Base-by-base conservation (phyloP, 2,329 filamentous ascomycete genomes). In the Fusarium hainanense region DNA sequence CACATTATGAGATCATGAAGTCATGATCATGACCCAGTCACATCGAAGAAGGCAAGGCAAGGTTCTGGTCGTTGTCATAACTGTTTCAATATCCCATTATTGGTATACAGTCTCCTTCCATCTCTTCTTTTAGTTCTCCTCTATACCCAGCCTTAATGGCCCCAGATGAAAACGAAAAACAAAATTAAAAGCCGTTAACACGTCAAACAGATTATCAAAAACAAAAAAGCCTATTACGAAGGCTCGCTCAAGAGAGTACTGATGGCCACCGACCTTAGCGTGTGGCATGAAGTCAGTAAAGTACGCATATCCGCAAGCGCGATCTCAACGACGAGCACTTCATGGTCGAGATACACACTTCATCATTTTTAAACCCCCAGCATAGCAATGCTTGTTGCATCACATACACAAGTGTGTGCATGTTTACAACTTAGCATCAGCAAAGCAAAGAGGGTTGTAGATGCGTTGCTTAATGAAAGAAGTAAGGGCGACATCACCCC, bases 401-500 rank as follows among this genome's bases (percentile, higher is more conserved):
- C 42, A 54, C 46, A 63, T 55, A 48, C 58, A 72, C 71, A 40
- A 74, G 69, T 64, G 71, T 74, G 68, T 48, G 44, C 21, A 57
- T 47, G 56, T 30, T 64, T 71, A 82, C 68, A 81, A 71, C 66
- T 75, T 77, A 20, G 78, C 71, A 56, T 82, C 81, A 34, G 70
- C 74, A 65, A 83, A 83, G 75, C 78, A 80, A 56, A 79, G 71
- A n/a, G 89, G 89, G 75, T 90, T 85, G 75, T 91, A 91, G 71
- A 89, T 82, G 71, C 79, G 83, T 71, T 84, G 80, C 83, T 87
- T 86, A 81, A 91, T 90, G 80, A 79, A 90, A 65, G 83, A 82
- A 43, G 82, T 87, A 72, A 91, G 80, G 56, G 86, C 85, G 40
- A 89, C 87, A 73, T 90, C 88, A 54, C 88, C 88, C 88, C 88